Base-by-base conservation (phyloP, 495 filamentous ascomycete genomes). In the Tuber magnatum region DNA sequence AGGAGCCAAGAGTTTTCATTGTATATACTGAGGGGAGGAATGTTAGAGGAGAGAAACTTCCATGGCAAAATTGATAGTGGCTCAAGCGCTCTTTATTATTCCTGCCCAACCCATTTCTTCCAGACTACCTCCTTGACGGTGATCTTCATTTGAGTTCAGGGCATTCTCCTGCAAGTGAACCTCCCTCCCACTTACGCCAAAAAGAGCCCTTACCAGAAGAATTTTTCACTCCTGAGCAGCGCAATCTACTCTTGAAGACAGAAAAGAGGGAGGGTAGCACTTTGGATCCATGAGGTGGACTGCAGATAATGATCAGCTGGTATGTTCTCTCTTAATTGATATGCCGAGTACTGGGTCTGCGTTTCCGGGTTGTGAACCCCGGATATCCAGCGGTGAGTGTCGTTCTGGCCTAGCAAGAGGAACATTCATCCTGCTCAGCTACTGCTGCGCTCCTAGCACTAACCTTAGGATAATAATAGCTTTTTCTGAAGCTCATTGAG, bases 401-500 rank as follows among this genome's bases (percentile, higher is more conserved):
- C 5, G 35, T 35, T 35, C 4, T 16, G 14, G 28, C 56, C 28
- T 65, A 65, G 56, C 56, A 65, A 65, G 56, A 65, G 56, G 28
- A 65, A 35, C 5, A 65, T 18, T 20, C 14, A 35, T 32, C 56
- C 56, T 18, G 32, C 16, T 65, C 16, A 65, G 51, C 2, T 28
- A 32, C 24, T 32, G 2, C 10, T 35, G 35, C n/a, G n/a, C n/a
- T 35, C 28, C 56, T 35, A 35, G 28, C 35, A 41, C 61, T 76
- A n/a, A 70, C 61, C 61, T 56, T 43, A 32, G 40, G 16, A 14
- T 44, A 43, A 46, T 44, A n/a, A 12, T 35, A 77, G 77, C 76
- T 79, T 44, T 79, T 79, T 28, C 70, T 75, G 16, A 79, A 79
- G 61, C 77, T 79, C 39, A 78, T 79, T 24, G 77, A 78, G 48